phyloP scores from a whole-genome alignment of 805 yeast species.

The Kurtzmaniella cleridarum region DNA sequence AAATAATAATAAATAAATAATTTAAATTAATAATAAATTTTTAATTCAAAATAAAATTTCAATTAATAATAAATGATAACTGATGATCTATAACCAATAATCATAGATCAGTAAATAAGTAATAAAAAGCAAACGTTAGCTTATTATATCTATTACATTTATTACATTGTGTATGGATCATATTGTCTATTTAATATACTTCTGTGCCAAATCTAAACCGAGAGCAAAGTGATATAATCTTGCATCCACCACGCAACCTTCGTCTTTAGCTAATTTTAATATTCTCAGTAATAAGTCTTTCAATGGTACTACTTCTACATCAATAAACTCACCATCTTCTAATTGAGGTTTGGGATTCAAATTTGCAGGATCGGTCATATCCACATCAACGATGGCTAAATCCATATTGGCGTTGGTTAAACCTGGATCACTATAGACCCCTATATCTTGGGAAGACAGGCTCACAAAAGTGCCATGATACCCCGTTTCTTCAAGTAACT shows the following conservation, averaged over 20 bases:
- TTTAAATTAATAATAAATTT: too few relatives aligned
- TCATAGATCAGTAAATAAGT: too few relatives aligned
- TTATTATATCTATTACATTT: too few relatives aligned
- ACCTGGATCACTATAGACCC: conserved; percentile 75
- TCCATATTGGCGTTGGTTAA: conserved; percentile 82
- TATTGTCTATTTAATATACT: neutral
- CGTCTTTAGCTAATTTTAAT: conserved; percentile 38
- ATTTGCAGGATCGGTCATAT: conserved; percentile 61
- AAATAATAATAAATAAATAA: too few relatives aligned
- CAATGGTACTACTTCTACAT: conserved; percentile 73
- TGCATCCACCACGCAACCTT: conserved; percentile 82
- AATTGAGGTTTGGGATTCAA: conserved; percentile 63
- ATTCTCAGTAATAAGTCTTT: conserved; percentile 51
- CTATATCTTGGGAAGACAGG: conserved; percentile 18
- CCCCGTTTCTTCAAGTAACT: conserved; percentile 89
- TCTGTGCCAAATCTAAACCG: conserved; percentile 58
- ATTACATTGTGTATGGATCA: too few relatives aligned
- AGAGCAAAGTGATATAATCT: conserved; percentile 82
- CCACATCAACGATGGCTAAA: conserved; percentile 74
- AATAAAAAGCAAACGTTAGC: too few relatives aligned
- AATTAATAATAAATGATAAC: too few relatives aligned
- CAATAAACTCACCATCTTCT: conserved; percentile 91
- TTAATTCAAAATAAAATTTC: too few relatives aligned
- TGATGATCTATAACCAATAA: too few relatives aligned
- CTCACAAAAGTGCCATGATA: conserved; percentile 60